Evolutionary conservation across 1,284 basidiomycete genomes (phyloP).

Genomic region (Inonotus hispidus): DNA sequence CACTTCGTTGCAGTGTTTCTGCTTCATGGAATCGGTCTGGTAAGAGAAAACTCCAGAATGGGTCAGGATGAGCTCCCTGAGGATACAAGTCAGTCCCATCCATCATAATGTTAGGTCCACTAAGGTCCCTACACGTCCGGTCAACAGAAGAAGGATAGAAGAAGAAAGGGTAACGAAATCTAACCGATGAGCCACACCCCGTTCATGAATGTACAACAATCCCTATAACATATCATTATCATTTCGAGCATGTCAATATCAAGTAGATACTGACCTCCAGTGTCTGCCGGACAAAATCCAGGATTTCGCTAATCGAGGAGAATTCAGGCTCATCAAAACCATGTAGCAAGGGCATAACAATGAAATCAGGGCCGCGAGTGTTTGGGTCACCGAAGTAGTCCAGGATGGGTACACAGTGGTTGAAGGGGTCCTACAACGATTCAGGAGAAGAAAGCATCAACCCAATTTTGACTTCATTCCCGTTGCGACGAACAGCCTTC

Average conservation of each 20-base stretch:
- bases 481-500: not conserved
- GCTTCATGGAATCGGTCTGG: not conserved
- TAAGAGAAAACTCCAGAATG: not conserved
- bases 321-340: conserved; percentile 2
- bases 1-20: conserved; percentile 6
- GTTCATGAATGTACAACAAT: not conserved
- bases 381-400: conserved; percentile 11
- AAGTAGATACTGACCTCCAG: not conserved
- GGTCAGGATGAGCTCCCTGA: conserved; percentile 11
- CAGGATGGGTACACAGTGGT: conserved; percentile 20
- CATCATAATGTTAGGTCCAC: not conserved
- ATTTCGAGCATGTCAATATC: not conserved
- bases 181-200: conserved; percentile 7
- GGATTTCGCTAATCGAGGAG: not conserved
- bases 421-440: conserved; percentile 12
- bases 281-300: conserved; percentile 12
- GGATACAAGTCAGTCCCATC: conserved; percentile 6
- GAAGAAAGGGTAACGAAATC: not conserved
- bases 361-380: not conserved
- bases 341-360: conserved; percentile 13
- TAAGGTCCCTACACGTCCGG: not conserved
- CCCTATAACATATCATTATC: not conserved
- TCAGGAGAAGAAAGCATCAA: conserved; percentile 14
- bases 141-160: not conserved
- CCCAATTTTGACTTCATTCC: not conserved